A percentile compares a stretch with the other conserved stretches of the same genome.
These are phyloP conservation scores for Pleurotus platypus DNA, from an alignment of 768 basidiomycete genomes.

Conservation along the genomic window DNA sequence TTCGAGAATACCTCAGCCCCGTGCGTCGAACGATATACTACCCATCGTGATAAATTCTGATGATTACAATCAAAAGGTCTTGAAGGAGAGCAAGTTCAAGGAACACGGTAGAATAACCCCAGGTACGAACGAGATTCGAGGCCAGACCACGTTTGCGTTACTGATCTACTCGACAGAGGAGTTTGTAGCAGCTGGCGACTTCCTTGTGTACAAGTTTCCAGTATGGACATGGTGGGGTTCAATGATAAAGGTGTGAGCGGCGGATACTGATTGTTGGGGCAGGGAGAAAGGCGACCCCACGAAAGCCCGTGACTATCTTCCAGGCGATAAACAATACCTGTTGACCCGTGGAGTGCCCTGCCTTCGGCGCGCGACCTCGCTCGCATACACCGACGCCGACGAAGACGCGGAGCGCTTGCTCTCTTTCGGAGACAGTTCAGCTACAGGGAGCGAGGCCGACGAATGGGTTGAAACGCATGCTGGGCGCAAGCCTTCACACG, in stretches of 20 bases:
- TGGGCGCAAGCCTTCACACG: conserved; percentile 54
- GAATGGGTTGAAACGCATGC: conserved; percentile 99
- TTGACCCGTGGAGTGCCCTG: conserved; percentile 96
- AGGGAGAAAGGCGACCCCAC: conserved; percentile 93
- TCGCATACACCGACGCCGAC: conserved; percentile 93
- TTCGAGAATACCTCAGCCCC: conserved; percentile 91
- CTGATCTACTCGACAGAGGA: conserved; percentile 59
- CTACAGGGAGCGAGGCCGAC: conserved; percentile 57
- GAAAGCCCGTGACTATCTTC: conserved; percentile 90
- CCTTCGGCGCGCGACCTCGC: conserved; percentile 85
- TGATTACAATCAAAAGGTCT: conserved; percentile 59
- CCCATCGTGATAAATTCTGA: conserved; percentile 21
- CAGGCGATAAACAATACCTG: conserved; percentile 93
- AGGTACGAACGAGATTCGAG: conserved; percentile 45
- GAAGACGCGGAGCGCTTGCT: conserved; percentile 95
- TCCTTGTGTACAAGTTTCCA: conserved; percentile 96
- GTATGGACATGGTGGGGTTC: conserved; percentile 89
- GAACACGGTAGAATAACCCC: conserved; percentile 96
- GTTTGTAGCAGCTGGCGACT: conserved; percentile 97
- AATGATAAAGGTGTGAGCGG: background rate
- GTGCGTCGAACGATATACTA: conserved; percentile 38
- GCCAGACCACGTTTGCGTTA: background rate
- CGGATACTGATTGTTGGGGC: conserved; percentile 8
- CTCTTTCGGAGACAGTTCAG: conserved; percentile 67
- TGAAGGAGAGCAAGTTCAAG: conserved; percentile 98